phyloP scores from a whole-genome alignment of 441 rosid species.

The Raphanus hybrid region DNA sequence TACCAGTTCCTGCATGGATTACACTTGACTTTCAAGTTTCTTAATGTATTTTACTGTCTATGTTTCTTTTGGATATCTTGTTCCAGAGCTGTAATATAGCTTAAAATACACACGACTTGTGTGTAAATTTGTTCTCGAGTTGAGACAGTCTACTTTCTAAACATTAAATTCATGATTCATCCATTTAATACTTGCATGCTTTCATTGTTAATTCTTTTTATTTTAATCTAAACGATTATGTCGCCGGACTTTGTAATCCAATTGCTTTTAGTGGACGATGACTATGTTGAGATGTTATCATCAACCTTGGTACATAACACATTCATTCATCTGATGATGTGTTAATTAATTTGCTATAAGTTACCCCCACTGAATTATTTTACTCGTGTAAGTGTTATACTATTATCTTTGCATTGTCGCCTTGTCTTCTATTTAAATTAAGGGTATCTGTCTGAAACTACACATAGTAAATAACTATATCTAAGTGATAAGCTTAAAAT shows the following conservation, averaged over 20 bases:
- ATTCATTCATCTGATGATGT: constrained; percentile 1
- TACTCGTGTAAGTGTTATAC: neutral
- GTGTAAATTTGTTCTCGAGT: neutral
- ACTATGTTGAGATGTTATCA: neutral
- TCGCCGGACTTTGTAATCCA: neutral
- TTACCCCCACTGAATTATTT: neutral
- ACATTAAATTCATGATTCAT: neutral
- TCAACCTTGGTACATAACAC: constrained; percentile 4
- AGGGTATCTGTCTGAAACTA: neutral
- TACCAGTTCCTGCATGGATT: constrained; percentile 38
- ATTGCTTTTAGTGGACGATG: neutral
- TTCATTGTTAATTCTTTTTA: neutral
- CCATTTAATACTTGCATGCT: neutral
- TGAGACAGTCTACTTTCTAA: neutral
- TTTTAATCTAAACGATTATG: constrained; percentile 1
- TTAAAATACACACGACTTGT: neutral
- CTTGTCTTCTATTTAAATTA: neutral
- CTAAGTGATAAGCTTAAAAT: constrained; percentile 14
- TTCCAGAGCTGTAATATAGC: constrained; percentile 1
- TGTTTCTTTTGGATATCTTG: constrained; percentile 8
- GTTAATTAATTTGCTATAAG: neutral
- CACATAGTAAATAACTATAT: constrained; percentile 9
- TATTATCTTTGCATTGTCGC: neutral
- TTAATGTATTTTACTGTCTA: neutral
- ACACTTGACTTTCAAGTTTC: constrained; percentile 30